Conservation (phyloP, 805 yeast species). For the Wickerhamia fluorescens region DNA sequence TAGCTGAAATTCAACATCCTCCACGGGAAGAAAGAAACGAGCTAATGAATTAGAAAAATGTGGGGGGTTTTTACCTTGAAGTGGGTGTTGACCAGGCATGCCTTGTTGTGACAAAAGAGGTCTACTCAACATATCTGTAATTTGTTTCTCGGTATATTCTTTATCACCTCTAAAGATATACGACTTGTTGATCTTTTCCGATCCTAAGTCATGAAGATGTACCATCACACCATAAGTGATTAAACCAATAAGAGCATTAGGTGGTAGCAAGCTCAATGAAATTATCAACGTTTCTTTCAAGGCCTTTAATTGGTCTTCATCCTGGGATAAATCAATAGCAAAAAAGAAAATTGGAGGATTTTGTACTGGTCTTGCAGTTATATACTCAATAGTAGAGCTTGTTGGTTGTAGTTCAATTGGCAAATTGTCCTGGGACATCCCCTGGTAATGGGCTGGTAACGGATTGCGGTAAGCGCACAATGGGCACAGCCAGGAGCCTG, state of each 20-base stretch:
- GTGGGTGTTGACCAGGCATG: slow-evolving; percentile 7
- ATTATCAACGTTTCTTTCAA: slow-evolving; percentile 74
- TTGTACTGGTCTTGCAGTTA: slow-evolving; percentile 71
- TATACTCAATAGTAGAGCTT: slow-evolving; percentile 78
- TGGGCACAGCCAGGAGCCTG: slow-evolving; percentile 83
- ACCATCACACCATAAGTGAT: slow-evolving; percentile 88
- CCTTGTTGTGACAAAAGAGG: slow-evolving; percentile 20
- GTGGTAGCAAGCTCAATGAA: slow-evolving; percentile 75
- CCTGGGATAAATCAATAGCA: slow-evolving; percentile 85
- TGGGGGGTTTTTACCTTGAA: slow-evolving; percentile 8
- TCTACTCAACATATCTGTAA: slow-evolving; percentile 44
- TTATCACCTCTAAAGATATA: slow-evolving; percentile 85
- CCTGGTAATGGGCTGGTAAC: slow-evolving; percentile 76
- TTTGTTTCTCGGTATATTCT: slow-evolving; percentile 69
- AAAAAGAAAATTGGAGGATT: slow-evolving; percentile 82
- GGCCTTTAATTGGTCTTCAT: slow-evolving; percentile 77
- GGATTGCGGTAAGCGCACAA: slow-evolving; percentile 73
- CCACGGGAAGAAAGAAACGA: slow-evolving; percentile 67
- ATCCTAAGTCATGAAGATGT: slow-evolving; percentile 74
- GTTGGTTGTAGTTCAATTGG: slow-evolving; percentile 72
- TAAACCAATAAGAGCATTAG: slow-evolving; percentile 81
- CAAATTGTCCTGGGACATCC: slow-evolving; percentile 64
- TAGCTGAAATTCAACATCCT: slow-evolving; percentile 75
- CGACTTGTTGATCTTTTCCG: slow-evolving; percentile 61
- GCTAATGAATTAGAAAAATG: slow-evolving; percentile 31